Percentiles rank a stretch among this genome's conserved stretches.
phyloP scores from a whole-genome alignment of 1,284 basidiomycete genomes.

The Rhodofomes roseus region DNA sequence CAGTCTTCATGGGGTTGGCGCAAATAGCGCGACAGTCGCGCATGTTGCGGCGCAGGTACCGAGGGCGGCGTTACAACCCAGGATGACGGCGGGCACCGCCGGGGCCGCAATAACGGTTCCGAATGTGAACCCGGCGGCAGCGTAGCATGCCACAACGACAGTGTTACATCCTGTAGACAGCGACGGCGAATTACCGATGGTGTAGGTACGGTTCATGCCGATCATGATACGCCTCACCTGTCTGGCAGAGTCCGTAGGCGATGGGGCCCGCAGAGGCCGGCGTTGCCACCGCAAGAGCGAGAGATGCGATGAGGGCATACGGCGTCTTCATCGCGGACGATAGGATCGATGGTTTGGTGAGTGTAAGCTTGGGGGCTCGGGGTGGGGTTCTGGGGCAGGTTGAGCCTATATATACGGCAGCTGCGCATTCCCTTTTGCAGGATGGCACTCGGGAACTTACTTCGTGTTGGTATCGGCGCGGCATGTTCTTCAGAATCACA shows the following conservation, averaged over 20 bases:
- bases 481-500: not conserved
- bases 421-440: too few species aligned
- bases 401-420: not conserved
- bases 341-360: not conserved
- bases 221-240: constrained; percentile 28
- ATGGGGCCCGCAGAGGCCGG: constrained; percentile 34
- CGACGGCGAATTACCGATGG: not conserved
- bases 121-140: constrained; percentile 47
- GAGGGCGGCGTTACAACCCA: constrained; percentile 48
- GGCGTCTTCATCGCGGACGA: constrained; percentile 13
- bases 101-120: constrained; percentile 42
- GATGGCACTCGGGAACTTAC: too few species aligned
- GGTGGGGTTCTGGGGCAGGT: not conserved
- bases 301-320: constrained; percentile 4
- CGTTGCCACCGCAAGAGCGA: constrained; percentile 18
- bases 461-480: too few species aligned
- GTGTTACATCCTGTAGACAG: constrained; percentile 45
- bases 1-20: constrained; percentile 24
- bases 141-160: constrained; percentile 50
- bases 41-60: constrained; percentile 36
- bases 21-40: constrained; percentile 21
- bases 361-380: not conserved
- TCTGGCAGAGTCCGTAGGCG: constrained; percentile 46
- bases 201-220: not conserved
- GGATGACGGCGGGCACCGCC: constrained; percentile 39